Evolutionary conservation across 106 monocot species (phyloP), one percentile per base, ranked within the genome.

Genomic region (Dioscorea zingiberensis): DNA sequence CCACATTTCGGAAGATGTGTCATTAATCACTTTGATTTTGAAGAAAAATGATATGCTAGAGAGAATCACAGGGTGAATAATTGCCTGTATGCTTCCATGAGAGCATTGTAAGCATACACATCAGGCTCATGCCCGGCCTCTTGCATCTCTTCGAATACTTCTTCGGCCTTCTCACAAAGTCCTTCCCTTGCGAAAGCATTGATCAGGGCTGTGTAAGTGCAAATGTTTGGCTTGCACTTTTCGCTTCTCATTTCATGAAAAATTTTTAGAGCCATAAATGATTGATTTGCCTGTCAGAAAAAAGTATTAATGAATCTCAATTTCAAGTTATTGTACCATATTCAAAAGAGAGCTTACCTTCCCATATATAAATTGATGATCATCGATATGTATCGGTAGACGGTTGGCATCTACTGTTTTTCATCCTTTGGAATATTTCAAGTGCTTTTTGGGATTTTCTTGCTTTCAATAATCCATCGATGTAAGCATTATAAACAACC

Each of bases 31-130:
- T 22, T 18, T 1, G 1, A 66, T 49, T 27, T 54, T 53, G 28
- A 5, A 64, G 0, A 48, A 63, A 8, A 47, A 48, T 7, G 16
- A 8, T 45, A 1, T 18, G 22, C 2, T 10, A 60, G 27, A 64
- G n/a, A n/a, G 28, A 21, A 44, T 68, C 53, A 13, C 22, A 48
- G 45, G 7, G 23, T 48, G 4, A 72, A 64, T 18, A 47, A 46
- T 58, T 59, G 90, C 94, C 87, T 87, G 54, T 94, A 94, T 48
- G 94, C 90, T 76, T 94, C 94, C 94, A 94, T 94, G 53, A 90
- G 84, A 10, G 94, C 94, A 70, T 94, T 94, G 58, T 90, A 94
- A 13, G 76, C 81, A 69, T 94, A 94, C 13, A 94, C 94, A 80
- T 94, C 94, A 69, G 94, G 85, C 48, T 87, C 94, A 30, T 76